Evolutionary conservation across 2,329 filamentous ascomycete species (phyloP).

Genomic region (Alternaria triticina): DNA sequence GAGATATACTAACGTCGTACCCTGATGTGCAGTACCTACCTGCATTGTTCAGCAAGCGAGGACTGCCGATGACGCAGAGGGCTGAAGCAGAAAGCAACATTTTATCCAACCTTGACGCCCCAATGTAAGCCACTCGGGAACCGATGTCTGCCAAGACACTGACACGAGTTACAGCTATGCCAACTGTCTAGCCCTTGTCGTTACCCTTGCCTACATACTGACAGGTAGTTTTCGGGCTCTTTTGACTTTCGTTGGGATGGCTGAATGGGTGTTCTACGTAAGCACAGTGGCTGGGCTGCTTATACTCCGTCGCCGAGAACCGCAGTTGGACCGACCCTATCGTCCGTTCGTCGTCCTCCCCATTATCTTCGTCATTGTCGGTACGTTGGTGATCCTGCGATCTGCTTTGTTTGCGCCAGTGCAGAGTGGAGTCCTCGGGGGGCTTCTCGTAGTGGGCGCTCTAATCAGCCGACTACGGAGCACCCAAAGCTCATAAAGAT

Average conservation of each 20-base stretch:
- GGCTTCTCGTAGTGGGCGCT: conserved; percentile 59
- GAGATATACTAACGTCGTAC: background rate
- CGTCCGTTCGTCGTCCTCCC: conserved; percentile 61
- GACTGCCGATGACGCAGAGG: conserved; percentile 23
- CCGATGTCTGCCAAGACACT: conserved; percentile 7
- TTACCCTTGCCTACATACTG: conserved; percentile 63
- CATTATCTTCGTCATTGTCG: conserved; percentile 61
- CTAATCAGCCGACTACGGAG: conserved; percentile 41
- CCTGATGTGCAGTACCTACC: conserved; percentile 34
- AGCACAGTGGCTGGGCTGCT: conserved; percentile 66
- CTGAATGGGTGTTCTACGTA: conserved; percentile 67
- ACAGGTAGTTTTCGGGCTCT: conserved; percentile 67
- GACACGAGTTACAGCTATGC: conserved; percentile 29
- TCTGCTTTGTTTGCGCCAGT: conserved; percentile 65
- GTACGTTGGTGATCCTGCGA: conserved; percentile 65
- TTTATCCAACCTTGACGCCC: conserved; percentile 36
- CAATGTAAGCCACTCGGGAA: conserved; percentile 30
- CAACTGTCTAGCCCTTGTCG: conserved; percentile 31
- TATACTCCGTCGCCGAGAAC: conserved; percentile 63
- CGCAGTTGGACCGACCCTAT: conserved; percentile 62
- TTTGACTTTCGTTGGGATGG: conserved; percentile 57
- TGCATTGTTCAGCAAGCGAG: conserved; percentile 38
- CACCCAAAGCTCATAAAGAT: conserved; percentile 9
- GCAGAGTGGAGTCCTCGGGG: conserved; percentile 60
- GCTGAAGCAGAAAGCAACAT: conserved; percentile 1